phyloP scores from a whole-genome alignment of 2,329 filamentous ascomycete species.

The Cytospora piceicola region DNA sequence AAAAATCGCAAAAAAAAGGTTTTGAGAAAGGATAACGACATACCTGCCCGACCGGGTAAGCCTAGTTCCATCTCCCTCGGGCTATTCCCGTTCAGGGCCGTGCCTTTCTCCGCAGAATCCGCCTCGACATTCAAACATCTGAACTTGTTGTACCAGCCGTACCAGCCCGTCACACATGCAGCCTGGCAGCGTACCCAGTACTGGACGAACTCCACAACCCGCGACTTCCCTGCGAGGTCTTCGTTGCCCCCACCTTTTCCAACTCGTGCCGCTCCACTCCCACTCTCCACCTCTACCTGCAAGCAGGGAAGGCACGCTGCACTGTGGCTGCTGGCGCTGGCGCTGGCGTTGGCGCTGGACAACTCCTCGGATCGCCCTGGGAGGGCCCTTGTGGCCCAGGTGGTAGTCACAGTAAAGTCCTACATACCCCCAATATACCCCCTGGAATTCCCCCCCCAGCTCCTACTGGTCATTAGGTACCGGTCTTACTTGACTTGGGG shows the following conservation, averaged over 20 bases:
- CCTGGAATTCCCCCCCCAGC: background rate
- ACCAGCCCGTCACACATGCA: too few relatives aligned
- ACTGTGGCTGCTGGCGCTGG: constrained; percentile 4
- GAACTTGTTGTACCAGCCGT: background rate
- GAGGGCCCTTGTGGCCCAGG: background rate
- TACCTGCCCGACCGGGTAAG: constrained; percentile 24
- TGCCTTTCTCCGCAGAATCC: constrained; percentile 12
- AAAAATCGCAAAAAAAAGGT: constrained; percentile 8
- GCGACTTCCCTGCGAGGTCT: constrained; percentile 1
- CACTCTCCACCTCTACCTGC: background rate
- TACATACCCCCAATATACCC: background rate
- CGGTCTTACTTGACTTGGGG: constrained; percentile 9
- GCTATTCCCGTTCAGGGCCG: constrained; percentile 13
- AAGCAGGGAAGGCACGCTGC: constrained; percentile 17
- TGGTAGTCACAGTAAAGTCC: background rate
- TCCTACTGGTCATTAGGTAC: background rate
- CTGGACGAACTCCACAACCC: background rate
- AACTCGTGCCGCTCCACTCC: constrained; percentile 1
- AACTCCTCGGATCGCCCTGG: background rate
- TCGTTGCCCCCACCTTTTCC: background rate
- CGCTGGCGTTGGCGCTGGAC: constrained; percentile 5
- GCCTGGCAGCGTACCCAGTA: too few relatives aligned
- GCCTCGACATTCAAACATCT: background rate
- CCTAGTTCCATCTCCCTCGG: background rate
- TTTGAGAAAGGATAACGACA: constrained; percentile 8